Percentiles rank a stretch among this genome's conserved stretches.
Evolutionary conservation across 2,329 filamentous ascomycete genomes (phyloP).

Genomic region (Claviceps quebecensis): DNA sequence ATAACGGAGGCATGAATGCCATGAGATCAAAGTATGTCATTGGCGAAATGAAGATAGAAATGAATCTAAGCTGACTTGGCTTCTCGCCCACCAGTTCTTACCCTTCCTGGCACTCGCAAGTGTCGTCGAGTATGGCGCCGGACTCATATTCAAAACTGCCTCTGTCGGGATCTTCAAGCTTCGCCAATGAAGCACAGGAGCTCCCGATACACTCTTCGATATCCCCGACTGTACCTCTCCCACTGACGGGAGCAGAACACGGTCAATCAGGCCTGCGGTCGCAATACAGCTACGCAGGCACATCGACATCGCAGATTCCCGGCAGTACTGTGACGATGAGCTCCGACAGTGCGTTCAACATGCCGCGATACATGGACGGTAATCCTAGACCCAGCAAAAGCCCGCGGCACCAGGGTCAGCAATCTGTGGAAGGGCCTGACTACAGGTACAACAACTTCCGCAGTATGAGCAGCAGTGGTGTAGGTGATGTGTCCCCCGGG

Average conservation of each 20-base stretch:
- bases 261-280: constrained; percentile 33
- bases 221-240: constrained; percentile 36
- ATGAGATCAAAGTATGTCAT: constrained; percentile 45
- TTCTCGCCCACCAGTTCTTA: constrained; percentile 43
- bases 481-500: constrained; percentile 20
- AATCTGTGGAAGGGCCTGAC: constrained; percentile 39
- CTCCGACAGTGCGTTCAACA: constrained; percentile 32
- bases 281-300: constrained; percentile 40
- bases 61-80: not conserved
- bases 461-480: constrained; percentile 13
- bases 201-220: constrained; percentile 39
- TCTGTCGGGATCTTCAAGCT: constrained; percentile 32
- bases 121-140: constrained; percentile 33
- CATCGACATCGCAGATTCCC: constrained; percentile 37
- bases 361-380: constrained; percentile 42
- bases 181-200: constrained; percentile 37
- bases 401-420: constrained; percentile 38
- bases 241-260: constrained; percentile 34
- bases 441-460: constrained; percentile 40
- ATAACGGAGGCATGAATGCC: constrained; percentile 34
- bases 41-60: constrained; percentile 13
- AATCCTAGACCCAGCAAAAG: constrained; percentile 42
- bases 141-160: constrained; percentile 41
- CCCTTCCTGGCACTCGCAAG: constrained; percentile 41
- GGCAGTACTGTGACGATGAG: constrained; percentile 21